Evolutionary conservation across 83 land plant genomes (phyloP), one percentile per base, ranked within the genome.

Genomic region (Picea abies): DNA sequence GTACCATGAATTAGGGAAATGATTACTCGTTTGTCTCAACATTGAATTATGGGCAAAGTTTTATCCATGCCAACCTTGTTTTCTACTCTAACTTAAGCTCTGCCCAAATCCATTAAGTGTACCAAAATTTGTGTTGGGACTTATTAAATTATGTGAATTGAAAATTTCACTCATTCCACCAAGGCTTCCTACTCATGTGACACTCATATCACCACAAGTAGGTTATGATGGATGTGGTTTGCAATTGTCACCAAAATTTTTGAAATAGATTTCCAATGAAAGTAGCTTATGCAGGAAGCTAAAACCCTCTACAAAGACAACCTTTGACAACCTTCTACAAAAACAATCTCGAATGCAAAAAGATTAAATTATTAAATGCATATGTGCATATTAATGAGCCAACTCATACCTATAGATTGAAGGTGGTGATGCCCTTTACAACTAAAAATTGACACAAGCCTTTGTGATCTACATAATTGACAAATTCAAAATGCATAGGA

Each of bases 151-250:
- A 23, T 78, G 80, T 10, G 63, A 78, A 78, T 78, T 60, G 37
- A 56, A 39, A 29, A 78, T 78, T 23, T 78, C 80, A 5, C 15
- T 25, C 80, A 78, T 44, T 56, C 80, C 63, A 25, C 25, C 80
- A 66, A 66, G 12, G 69, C 7, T 66, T 60, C 80, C 37, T 49
- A 25, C 80, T 15, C 26, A 22, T 58, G 80, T 19, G 5, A 26
- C 1, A 60, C n/a, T 60, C 15, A 49, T 56, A 19, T 78, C 80
- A 56, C 16, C 39, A 60, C 80, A 78, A 60, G 61, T 22, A 44
- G 52, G 76, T 41, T 72, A 39, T 20, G 3, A 39, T 41, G 7
- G 7, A 6, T 7, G 37, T 19, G 0, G 16, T 37, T 2, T 72
- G 4, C 20, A 39, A 39, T 37, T 72, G 44, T 19, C 20, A 47